A percentile compares a stretch with the other conserved stretches of the same genome.
Conservation (phyloP, 78 protist species). For the Tieghemostelium lacteum region DNA sequence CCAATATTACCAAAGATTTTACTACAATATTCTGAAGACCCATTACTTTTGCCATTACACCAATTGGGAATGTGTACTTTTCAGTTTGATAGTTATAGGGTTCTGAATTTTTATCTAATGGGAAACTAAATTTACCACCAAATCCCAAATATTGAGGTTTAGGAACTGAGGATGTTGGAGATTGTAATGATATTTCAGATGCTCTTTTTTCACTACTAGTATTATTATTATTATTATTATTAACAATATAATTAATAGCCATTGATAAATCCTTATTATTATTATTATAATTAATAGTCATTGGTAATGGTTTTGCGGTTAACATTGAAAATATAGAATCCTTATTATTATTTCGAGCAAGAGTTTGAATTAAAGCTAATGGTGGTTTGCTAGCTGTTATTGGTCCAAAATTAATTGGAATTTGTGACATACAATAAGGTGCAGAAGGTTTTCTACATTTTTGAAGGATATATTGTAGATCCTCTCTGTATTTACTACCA, state of each 20-base stretch:
- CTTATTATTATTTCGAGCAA: no score
- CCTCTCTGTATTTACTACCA: neutral
- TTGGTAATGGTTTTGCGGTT: no score
- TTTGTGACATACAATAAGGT: neutral
- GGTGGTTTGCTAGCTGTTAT: neutral
- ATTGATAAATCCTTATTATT: no score
- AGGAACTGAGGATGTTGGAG: neutral
- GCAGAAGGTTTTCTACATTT: neutral
- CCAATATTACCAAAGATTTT: neutral
- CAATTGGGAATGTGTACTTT: no score
- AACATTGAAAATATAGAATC: no score
- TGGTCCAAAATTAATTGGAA: neutral
- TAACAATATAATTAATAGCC: no score
- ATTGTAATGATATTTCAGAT: neutral
- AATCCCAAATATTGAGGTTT: neutral
- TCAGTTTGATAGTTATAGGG: no score
- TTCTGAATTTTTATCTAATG: neutral
- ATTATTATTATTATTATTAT: neutral
- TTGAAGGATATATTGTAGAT: neutral
- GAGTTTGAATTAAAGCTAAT: no score
- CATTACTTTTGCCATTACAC: no score
- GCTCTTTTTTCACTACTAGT: neutral
- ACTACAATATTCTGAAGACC: neutral
- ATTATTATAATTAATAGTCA: no score
- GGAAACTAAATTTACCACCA: slow-evolving; percentile 10